Percentiles rank a stretch among this genome's conserved stretches.
phyloP scores from a whole-genome alignment of 1,284 basidiomycete genomes.

The Acaromyces ingoldii region DNA sequence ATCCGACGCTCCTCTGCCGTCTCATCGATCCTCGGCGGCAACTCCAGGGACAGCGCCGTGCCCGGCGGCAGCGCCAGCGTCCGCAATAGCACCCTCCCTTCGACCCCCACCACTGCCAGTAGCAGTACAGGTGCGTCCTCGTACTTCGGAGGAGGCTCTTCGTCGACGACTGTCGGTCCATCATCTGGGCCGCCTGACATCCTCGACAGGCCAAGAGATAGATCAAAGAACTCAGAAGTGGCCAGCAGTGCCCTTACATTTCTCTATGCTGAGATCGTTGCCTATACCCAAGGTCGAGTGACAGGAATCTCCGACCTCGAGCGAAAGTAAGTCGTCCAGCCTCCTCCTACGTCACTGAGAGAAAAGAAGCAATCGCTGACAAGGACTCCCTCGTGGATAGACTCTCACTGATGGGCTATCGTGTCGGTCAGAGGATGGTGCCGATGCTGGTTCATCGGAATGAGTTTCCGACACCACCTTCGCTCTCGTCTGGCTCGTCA shows the following conservation, averaged over 20 bases:
- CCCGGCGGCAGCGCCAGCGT: not conserved
- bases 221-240: conserved; percentile 26
- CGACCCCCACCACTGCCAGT: not conserved
- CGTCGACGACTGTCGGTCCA: not conserved
- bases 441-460: conserved; percentile 28
- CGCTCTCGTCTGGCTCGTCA: conserved; percentile 1
- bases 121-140: not conserved
- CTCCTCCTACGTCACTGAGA: not conserved
- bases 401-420: conserved; percentile 35
- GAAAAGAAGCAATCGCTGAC: not conserved
- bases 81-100: not conserved
- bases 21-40: not conserved
- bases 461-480: conserved; percentile 26
- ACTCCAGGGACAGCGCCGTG: not conserved
- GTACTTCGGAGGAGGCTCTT: not conserved
- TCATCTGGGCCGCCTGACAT: conserved; percentile 22
- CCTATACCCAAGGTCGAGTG: conserved; percentile 87
- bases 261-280: conserved; percentile 42
- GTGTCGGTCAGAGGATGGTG: conserved; percentile 33
- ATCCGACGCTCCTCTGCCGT: conserved; percentile 8
- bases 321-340: conserved; percentile 12
- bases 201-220: conserved; percentile 42
- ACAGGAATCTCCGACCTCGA: conserved; percentile 92
- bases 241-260: conserved; percentile 28
- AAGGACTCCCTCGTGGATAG: not conserved